Percentiles rank a stretch among this genome's conserved stretches.
Evolutionary conservation across 306 rosid genomes (phyloP).

Genomic region (Calophaca sinica): DNA sequence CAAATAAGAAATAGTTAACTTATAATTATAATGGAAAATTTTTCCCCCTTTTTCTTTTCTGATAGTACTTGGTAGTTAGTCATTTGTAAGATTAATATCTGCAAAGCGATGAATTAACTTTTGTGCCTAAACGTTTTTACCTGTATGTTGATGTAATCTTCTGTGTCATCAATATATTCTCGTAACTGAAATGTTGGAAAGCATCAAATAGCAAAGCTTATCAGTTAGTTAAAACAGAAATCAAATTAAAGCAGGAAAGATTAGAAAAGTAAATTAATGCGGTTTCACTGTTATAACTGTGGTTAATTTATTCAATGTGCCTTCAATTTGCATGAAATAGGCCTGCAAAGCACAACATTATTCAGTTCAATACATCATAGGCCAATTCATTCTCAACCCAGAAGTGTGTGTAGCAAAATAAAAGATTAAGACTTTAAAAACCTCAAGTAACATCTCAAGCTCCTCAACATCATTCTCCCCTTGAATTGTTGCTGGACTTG

Average conservation of each 20-base stretch:
- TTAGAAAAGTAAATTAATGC: background rate
- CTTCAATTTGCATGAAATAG: slow-evolving; percentile 78
- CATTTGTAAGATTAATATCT: background rate
- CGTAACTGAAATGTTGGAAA: slow-evolving; percentile 58
- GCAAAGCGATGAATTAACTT: background rate
- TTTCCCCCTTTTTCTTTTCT: slow-evolving; percentile 1
- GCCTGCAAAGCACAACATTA: slow-evolving; percentile 60
- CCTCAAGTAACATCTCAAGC: slow-evolving; percentile 92
- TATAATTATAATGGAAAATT: background rate
- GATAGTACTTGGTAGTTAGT: background rate
- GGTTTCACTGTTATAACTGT: slow-evolving; percentile 56
- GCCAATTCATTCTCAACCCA: slow-evolving; percentile 12
- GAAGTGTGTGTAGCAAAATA: background rate
- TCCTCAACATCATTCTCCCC: slow-evolving; percentile 77
- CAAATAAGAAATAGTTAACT: no score
- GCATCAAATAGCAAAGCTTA: slow-evolving; percentile 3
- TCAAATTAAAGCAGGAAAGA: background rate
- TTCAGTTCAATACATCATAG: slow-evolving; percentile 28
- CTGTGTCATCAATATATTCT: slow-evolving; percentile 86
- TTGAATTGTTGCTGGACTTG: slow-evolving; percentile 56
- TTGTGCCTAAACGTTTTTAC: slow-evolving; percentile 47
- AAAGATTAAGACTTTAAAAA: slow-evolving; percentile 30
- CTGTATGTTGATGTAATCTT: slow-evolving; percentile 90
- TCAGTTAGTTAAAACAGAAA: slow-evolving; percentile 4
- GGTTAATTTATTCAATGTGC: slow-evolving; percentile 75